Conservation (phyloP, 176 grass and related monocot species). For the Elaeis guineensis region DNA sequence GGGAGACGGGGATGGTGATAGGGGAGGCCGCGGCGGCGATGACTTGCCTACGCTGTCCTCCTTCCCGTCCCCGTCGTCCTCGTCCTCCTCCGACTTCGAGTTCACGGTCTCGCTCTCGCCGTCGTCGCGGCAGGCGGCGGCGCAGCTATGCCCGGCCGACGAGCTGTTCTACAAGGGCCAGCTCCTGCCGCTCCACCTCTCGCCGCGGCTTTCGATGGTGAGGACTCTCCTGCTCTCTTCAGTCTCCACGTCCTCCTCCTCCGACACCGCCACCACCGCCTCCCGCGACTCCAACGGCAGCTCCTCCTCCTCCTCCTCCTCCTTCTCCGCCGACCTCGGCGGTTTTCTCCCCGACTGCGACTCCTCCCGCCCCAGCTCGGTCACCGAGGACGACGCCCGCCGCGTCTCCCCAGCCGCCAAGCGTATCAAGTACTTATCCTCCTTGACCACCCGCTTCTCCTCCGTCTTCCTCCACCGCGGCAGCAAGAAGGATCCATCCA, state of each 20-base stretch:
- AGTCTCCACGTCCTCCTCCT: slow-evolving; percentile 60
- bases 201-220: slow-evolving; percentile 94
- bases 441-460: slow-evolving; percentile 87
- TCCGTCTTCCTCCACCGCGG: slow-evolving; percentile 86
- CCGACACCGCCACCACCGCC: slow-evolving; percentile 40
- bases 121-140: slow-evolving; percentile 49
- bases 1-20: slow-evolving; percentile 3
- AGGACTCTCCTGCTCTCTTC: slow-evolving; percentile 80
- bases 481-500: slow-evolving; percentile 16
- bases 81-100: slow-evolving; percentile 94
- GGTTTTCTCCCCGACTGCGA: slow-evolving; percentile 41
- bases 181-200: slow-evolving; percentile 90
- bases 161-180: slow-evolving; percentile 99
- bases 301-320: slow-evolving; percentile 52
- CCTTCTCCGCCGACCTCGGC: slow-evolving; percentile 44
- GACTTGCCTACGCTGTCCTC: background rate
- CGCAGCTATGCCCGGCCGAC: slow-evolving; percentile 83
- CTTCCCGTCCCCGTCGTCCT: slow-evolving; percentile 61
- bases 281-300: slow-evolving; percentile 46
- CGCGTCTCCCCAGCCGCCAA: slow-evolving; percentile 18
- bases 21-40: background rate
- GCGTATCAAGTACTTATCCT: slow-evolving; percentile 72
- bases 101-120: slow-evolving; percentile 86
- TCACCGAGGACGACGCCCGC: slow-evolving; percentile 63
- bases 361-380: slow-evolving; percentile 87